Evolutionary conservation across 495 filamentous ascomycete species (phyloP).

Genomic region (Beverwykella pulmonaria): DNA sequence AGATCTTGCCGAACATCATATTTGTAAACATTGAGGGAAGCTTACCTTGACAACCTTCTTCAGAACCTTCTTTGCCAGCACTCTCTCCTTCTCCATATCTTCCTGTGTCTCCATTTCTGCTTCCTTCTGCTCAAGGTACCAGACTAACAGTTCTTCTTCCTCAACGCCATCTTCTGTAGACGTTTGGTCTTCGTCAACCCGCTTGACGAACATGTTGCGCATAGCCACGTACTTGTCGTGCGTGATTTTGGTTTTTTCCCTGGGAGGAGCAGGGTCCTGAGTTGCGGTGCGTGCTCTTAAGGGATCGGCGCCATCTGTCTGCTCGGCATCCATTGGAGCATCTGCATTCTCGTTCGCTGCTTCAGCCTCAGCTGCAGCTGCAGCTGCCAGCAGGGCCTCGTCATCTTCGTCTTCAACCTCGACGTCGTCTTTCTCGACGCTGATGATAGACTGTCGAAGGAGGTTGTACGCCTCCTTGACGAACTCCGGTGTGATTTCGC

Average conservation of each 20-base stretch:
- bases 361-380: slow-evolving; percentile 38
- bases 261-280: slow-evolving; percentile 48
- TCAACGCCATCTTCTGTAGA: slow-evolving; percentile 83
- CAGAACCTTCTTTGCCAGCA: slow-evolving; percentile 80
- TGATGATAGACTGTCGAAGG: slow-evolving; percentile 90
- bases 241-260: slow-evolving; percentile 82
- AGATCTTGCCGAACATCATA: slow-evolving; percentile 22
- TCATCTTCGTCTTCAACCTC: slow-evolving; percentile 90
- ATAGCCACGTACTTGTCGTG: slow-evolving; percentile 95
- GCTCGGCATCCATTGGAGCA: slow-evolving; percentile 43
- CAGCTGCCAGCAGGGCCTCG: slow-evolving; percentile 50
- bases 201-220: slow-evolving; percentile 77
- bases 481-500: slow-evolving; percentile 80
- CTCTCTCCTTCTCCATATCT: slow-evolving; percentile 74
- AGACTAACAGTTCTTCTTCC: slow-evolving; percentile 78
- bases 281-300: slow-evolving; percentile 26
- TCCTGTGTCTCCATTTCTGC: slow-evolving; percentile 77
- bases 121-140: slow-evolving; percentile 96
- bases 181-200: slow-evolving; percentile 75
- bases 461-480: slow-evolving; percentile 90
- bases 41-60: slow-evolving; percentile 95
- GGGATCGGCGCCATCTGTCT: slow-evolving; percentile 41
- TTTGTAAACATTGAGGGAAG: slow-evolving; percentile 23
- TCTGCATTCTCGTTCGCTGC: slow-evolving; percentile 52
- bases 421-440: slow-evolving; percentile 96